A percentile compares a stretch with the other conserved stretches of the same genome.
phyloP scores from a whole-genome alignment of 495 filamentous ascomycete species.

The Neurospora tetraspora region DNA sequence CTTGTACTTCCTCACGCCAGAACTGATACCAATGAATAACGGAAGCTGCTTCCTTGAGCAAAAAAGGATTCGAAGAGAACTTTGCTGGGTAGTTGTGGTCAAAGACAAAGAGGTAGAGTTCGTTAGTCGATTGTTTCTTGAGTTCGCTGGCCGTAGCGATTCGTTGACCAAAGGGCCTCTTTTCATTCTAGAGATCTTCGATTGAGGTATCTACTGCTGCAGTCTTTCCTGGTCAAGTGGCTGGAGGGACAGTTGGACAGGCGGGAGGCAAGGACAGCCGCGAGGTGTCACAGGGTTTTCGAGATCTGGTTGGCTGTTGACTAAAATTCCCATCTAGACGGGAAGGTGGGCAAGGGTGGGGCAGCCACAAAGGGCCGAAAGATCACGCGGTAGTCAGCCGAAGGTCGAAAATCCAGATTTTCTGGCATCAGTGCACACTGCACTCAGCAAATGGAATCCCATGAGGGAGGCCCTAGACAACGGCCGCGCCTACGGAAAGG shows the following conservation, averaged over 20 bases:
- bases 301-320: conserved; percentile 2
- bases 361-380: not conserved
- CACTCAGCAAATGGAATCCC: not conserved
- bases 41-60: not conserved
- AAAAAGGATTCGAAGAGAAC: not conserved
- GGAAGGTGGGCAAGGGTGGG: conserved; percentile 4
- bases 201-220: not conserved
- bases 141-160: not conserved
- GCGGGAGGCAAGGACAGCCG: not conserved
- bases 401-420: not conserved
- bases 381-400: not conserved
- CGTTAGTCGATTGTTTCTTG: not conserved
- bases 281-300: not conserved
- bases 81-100: not conserved
- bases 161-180: not conserved
- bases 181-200: not conserved
- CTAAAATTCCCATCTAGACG: not conserved
- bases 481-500: not conserved
- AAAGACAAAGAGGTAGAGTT: not conserved
- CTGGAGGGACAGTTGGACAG: not conserved
- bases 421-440: too few relatives aligned
- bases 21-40: not conserved
- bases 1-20: not conserved
- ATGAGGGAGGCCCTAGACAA: not conserved
- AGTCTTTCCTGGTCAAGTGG: not conserved